phyloP scores from a whole-genome alignment of 2,329 filamentous ascomycete species.

The Polychaeton citri region DNA sequence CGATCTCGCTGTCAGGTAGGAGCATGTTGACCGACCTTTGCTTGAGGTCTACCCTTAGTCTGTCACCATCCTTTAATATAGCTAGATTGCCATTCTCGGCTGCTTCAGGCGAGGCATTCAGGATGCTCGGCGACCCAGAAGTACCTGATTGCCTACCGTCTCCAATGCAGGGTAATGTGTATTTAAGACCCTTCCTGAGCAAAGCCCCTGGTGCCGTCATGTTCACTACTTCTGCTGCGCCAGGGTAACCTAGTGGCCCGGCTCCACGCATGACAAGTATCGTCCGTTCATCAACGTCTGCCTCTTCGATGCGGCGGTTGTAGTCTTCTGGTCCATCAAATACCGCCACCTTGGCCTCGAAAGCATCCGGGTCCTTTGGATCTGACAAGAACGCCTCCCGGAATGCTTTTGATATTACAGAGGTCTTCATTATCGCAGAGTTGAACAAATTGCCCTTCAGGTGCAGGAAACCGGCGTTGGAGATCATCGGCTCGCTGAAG shows the following conservation, averaged over 20 bases:
- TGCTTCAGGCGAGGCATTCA: slow-evolving; percentile 44
- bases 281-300: slow-evolving; percentile 16
- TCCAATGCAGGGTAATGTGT: slow-evolving; percentile 34
- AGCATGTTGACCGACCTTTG: slow-evolving; percentile 38
- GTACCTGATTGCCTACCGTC: slow-evolving; percentile 44
- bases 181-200: slow-evolving; percentile 21
- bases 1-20: slow-evolving; percentile 29
- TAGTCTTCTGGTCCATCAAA: slow-evolving; percentile 21
- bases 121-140: slow-evolving; percentile 40
- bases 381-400: slow-evolving; percentile 15
- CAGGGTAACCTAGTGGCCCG: slow-evolving; percentile 17
- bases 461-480: slow-evolving; percentile 36
- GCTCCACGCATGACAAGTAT: slow-evolving; percentile 19
- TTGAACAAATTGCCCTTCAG: slow-evolving; percentile 19
- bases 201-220: slow-evolving; percentile 2
- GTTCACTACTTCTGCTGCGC: slow-evolving; percentile 20
- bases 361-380: slow-evolving; percentile 13
- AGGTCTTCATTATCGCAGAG: slow-evolving; percentile 19
- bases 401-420: slow-evolving; percentile 16
- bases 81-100: slow-evolving; percentile 41
- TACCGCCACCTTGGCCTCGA: slow-evolving; percentile 15
- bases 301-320: slow-evolving; percentile 14
- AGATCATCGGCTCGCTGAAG: slow-evolving; percentile 33
- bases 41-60: slow-evolving; percentile 36
- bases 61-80: slow-evolving; percentile 37